Percentiles rank a stretch among this genome's conserved stretches.
These are phyloP conservation scores for Colletotrichum sp. DNA, from an alignment of 2,329 filamentous ascomycete genomes.

Conservation along the genomic window DNA sequence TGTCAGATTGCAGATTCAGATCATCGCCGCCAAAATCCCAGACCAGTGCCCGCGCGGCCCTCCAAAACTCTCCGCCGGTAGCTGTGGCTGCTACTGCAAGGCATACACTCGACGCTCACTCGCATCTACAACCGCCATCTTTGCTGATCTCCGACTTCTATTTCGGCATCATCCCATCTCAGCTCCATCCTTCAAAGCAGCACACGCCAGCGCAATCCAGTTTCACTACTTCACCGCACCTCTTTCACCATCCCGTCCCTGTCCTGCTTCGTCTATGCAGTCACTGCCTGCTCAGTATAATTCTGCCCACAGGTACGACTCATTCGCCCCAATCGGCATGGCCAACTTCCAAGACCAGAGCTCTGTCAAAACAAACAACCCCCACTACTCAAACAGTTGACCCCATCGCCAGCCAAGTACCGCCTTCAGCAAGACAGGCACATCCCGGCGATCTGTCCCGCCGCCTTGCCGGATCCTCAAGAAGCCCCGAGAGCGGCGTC, in stretches of 20 bases:
- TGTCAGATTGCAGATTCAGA: neutral
- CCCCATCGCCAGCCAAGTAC: neutral
- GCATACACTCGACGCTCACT: neutral
- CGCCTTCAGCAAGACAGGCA: neutral
- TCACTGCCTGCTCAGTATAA: neutral
- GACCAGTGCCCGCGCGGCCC: neutral
- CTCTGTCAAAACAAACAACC: constrained; percentile 5
- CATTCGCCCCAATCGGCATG: constrained; percentile 1
- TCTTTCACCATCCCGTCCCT: neutral
- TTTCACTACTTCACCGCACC: neutral
- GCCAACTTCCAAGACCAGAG: neutral
- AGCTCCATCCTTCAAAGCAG: neutral
- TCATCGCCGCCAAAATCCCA: neutral
- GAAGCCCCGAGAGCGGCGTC: constrained; percentile 7
- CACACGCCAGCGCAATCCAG: neutral
- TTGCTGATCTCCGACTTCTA: neutral
- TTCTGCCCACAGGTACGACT: neutral
- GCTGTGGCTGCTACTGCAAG: neutral
- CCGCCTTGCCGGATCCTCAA: neutral
- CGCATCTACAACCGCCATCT: neutral
- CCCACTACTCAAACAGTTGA: neutral
- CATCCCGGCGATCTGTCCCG: constrained; percentile 2
- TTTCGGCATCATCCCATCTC: neutral
- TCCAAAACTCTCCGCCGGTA: neutral
- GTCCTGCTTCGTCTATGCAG: neutral